Evolutionary conservation across 345 rosid genomes (phyloP).

Genomic region (Hibiscus tridactylites): DNA sequence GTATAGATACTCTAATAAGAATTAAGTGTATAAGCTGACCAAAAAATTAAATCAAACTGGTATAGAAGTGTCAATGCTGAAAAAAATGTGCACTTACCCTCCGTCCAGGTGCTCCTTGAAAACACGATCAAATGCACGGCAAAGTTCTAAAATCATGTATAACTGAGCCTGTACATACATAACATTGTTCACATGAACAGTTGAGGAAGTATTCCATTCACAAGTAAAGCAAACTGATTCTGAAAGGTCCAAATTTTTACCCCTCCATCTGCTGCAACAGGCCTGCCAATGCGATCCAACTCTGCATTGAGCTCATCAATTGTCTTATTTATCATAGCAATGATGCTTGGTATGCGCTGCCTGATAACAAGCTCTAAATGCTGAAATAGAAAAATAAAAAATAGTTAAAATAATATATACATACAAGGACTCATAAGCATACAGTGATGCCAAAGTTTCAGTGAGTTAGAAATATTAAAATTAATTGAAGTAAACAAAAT

Average conservation of each 20-base stretch:
- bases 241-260: conserved; percentile 35
- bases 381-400: conserved; percentile 22
- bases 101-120: conserved; percentile 99
- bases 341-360: conserved; percentile 94
- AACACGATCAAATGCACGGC: conserved; percentile 96
- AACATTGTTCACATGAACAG: conserved; percentile 11
- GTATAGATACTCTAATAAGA: neutral
- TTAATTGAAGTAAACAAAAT: neutral
- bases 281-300: conserved; percentile 95
- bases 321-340: conserved; percentile 85
- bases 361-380: conserved; percentile 91
- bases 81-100: conserved; percentile 47
- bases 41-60: conserved; percentile 1
- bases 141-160: conserved; percentile 87
- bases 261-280: conserved; percentile 94
- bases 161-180: conserved; percentile 66
- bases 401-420: neutral
- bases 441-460: neutral
- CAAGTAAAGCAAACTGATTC: conserved; percentile 2
- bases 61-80: conserved; percentile 6
- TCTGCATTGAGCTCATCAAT: conserved; percentile 97
- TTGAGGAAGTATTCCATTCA: conserved; percentile 10
- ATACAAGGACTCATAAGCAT: neutral
- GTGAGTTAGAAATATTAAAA: neutral
- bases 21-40: neutral